Conservation (phyloP, 345 rosid genomes). For the Tarenaya hassleriana region DNA sequence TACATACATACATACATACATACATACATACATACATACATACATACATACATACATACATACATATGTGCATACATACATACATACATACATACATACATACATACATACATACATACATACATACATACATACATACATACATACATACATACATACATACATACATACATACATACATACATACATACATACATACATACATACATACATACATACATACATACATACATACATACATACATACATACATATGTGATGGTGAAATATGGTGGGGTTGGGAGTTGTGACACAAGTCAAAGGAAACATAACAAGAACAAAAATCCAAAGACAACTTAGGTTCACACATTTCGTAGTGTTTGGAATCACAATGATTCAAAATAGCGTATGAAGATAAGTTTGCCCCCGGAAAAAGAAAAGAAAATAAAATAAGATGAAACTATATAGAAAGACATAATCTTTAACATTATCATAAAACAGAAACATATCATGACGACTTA, state of each 20-base stretch:
- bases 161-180: too few species aligned
- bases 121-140: background rate
- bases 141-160: too few species aligned
- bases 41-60: background rate
- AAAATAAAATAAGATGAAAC: too few species aligned
- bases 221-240: constrained; percentile 20
- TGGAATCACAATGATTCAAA: too few species aligned
- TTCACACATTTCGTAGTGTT: background rate
- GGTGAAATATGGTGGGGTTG: constrained; percentile 25
- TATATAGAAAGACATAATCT: too few species aligned
- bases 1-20: background rate
- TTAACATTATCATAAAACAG: too few species aligned
- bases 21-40: background rate
- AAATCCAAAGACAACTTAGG: constrained; percentile 7
- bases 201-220: constrained; percentile 1
- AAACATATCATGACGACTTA: too few species aligned
- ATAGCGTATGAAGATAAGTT: too few species aligned
- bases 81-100: background rate
- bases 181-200: too few species aligned
- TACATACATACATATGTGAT: constrained; percentile 9
- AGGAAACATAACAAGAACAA: constrained; percentile 13
- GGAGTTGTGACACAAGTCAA: constrained; percentile 20
- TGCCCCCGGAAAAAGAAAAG: too few species aligned
- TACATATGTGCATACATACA: too few species aligned
- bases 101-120: background rate